Evolutionary conservation across 768 basidiomycete species (phyloP).

Genomic region (Lactarius psammicola): DNA sequence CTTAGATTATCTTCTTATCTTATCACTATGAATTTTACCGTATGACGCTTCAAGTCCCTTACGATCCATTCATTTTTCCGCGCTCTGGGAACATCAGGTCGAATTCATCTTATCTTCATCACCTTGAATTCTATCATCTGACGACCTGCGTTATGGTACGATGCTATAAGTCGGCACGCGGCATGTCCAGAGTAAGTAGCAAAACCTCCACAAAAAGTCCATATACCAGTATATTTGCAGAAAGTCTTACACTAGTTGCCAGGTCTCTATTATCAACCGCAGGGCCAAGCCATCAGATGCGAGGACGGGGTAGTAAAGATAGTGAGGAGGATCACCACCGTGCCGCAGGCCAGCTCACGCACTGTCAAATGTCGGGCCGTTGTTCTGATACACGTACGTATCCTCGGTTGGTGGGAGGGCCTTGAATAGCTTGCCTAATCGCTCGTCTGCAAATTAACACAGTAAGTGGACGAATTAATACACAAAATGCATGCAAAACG

Average conservation of each 20-base stretch:
- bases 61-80: no score
- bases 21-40: no score
- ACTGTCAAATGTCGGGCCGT: constrained; percentile 37
- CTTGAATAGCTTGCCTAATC: constrained; percentile 60
- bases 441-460: constrained; percentile 50
- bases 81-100: no score
- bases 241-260: background rate
- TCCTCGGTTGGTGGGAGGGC: constrained; percentile 72
- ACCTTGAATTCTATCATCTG: no score
- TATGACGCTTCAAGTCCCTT: no score
- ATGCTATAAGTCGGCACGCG: no score
- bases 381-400: constrained; percentile 64
- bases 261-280: constrained; percentile 5
- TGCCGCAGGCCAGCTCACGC: constrained; percentile 9
- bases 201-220: no score
- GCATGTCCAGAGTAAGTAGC: no score
- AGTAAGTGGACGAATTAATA: constrained; percentile 6
- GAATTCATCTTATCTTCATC: no score
- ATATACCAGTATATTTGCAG: background rate
- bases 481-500: background rate
- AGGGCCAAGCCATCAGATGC: background rate
- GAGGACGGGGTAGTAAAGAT: background rate
- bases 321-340: no score
- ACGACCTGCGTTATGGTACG: no score
- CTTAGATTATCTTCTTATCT: no score